These are phyloP conservation scores for Echinosphaeria canescens DNA, from an alignment of 2,329 filamentous ascomycete genomes.

Conservation along the genomic window DNA sequence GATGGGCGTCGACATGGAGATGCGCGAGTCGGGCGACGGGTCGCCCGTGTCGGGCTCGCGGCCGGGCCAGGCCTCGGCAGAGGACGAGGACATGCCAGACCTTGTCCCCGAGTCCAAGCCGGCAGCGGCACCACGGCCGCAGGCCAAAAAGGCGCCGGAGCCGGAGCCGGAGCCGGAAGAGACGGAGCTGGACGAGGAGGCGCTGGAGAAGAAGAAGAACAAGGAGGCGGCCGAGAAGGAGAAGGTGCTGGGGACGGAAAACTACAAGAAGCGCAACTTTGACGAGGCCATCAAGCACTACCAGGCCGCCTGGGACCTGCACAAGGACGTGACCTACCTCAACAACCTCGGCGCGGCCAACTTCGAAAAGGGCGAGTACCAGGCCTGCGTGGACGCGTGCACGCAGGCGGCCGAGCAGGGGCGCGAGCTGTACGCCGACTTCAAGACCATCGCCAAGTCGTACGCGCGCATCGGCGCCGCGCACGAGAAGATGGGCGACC, in stretches of 20 bases:
- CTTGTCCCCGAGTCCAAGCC: constrained; percentile 27
- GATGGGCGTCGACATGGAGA: constrained; percentile 84
- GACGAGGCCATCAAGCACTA: constrained; percentile 92
- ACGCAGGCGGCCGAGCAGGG: constrained; percentile 79
- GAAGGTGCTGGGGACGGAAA: constrained; percentile 82
- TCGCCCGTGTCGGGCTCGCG: constrained; percentile 11
- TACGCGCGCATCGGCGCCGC: constrained; percentile 88
- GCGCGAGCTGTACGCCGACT: constrained; percentile 76
- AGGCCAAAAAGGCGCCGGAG: constrained; percentile 18
- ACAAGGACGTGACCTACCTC: constrained; percentile 95
- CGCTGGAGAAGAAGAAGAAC: constrained; percentile 63
- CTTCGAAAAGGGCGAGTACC: constrained; percentile 90
- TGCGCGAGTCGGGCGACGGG: constrained; percentile 36
- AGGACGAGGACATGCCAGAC: constrained; percentile 66
- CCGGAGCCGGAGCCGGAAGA: constrained; percentile 42
- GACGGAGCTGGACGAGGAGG: constrained; percentile 62
- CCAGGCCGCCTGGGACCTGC: constrained; percentile 76
- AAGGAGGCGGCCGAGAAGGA: constrained; percentile 87
- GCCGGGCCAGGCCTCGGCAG: constrained; percentile 28
- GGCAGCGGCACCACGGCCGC: constrained; percentile 18
- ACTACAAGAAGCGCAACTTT: constrained; percentile 97
- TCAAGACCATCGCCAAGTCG: constrained; percentile 97
- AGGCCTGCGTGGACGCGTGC: constrained; percentile 71
- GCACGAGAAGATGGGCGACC: constrained; percentile 75
- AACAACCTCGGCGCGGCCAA: constrained; percentile 91